Base-by-base conservation (phyloP, 1,284 basidiomycete species). In the Coriolopsis trogii region DNA sequence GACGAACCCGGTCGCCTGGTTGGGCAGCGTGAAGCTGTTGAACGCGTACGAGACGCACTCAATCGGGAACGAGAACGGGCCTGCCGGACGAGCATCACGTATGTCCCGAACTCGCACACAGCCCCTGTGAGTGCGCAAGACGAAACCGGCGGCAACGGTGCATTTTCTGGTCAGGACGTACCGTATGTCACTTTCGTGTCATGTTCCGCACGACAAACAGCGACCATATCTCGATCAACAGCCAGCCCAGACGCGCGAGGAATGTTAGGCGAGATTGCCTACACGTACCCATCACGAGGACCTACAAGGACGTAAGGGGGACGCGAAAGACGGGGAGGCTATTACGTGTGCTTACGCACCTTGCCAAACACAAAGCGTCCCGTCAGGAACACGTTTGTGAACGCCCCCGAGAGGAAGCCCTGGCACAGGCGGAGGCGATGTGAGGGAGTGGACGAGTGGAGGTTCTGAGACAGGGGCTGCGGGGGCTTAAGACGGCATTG, bases 1-100 rank as follows among this genome's bases (percentile, higher is more conserved):
- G 1, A 81, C 77, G 53, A 78, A 82, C 1, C 78, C 80, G 56
- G 82, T 85, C 1, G 78, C 74, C 75, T 83, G 63, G 29, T 63
- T 36, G 18, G 55, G 59, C n/a, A 83, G 67, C 0, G 84, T 86
- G 51, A 84, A 76, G 1, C 89, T 88, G 47, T 80, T 81, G 50
- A 88, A 71, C 3, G 73, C 63, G 60, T 78, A 90, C 0, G 80
- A 78, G 37, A 84, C 61, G 38, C 84, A 78, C 61, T 89, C 84
- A 4, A 84, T 71, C 0, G 85, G 83, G 65, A 86, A 91, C 0
- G 89, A 88, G 65, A 86, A 91, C 0, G 89, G 88, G 3, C 80
- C 77, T 2, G 79, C 84, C 20, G 84, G 75, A 12, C 77, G 75
- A 65, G n/a, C n/a, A 68, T 64, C n/a, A 74, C 65, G 9, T 30